phyloP scores from a whole-genome alignment of 805 yeast genomes.

The Ogataea methanolica region DNA sequence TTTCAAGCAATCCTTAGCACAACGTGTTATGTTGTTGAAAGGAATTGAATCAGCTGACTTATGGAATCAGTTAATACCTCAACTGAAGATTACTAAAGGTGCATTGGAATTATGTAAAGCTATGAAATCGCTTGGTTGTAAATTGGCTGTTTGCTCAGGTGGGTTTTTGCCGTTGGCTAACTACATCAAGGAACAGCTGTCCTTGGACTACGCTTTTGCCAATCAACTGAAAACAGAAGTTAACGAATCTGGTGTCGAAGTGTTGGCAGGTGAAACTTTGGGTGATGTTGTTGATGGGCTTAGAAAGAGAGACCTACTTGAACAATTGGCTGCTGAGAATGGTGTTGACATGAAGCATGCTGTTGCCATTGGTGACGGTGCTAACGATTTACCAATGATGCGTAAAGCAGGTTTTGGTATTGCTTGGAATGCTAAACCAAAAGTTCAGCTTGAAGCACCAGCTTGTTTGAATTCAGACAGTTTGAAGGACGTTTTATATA shows the following conservation, averaged over 20 bases:
- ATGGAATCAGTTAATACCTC: slow-evolving; percentile 73
- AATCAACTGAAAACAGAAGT: slow-evolving; percentile 52
- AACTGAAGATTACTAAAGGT: slow-evolving; percentile 79
- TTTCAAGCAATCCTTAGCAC: slow-evolving; percentile 72
- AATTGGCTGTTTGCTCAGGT: slow-evolving; percentile 86
- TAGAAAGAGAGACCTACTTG: slow-evolving; percentile 70
- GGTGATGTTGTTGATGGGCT: slow-evolving; percentile 87
- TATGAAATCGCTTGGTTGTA: slow-evolving; percentile 57
- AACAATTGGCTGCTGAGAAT: slow-evolving; percentile 54
- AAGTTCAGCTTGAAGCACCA: slow-evolving; percentile 81
- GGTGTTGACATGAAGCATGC: slow-evolving; percentile 46
- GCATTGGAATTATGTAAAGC: slow-evolving; percentile 65
- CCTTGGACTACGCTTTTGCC: slow-evolving; percentile 86
- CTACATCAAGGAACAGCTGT: slow-evolving; percentile 60
- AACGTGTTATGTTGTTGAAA: slow-evolving; percentile 72
- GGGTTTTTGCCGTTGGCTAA: slow-evolving; percentile 90
- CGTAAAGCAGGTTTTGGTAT: slow-evolving; percentile 84
- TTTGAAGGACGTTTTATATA: slow-evolving; percentile 71
- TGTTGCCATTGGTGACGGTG: slow-evolving; percentile 95
- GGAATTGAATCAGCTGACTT: slow-evolving; percentile 72
- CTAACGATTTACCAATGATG: slow-evolving; percentile 95
- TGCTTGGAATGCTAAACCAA: slow-evolving; percentile 97
- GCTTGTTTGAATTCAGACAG: slow-evolving; percentile 70
- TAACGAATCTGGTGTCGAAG: slow-evolving; percentile 34
- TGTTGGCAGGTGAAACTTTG: slow-evolving; percentile 67